Evolutionary conservation across 2,329 filamentous ascomycete species (phyloP).

Genomic region (Sclerotinia spermophila): DNA sequence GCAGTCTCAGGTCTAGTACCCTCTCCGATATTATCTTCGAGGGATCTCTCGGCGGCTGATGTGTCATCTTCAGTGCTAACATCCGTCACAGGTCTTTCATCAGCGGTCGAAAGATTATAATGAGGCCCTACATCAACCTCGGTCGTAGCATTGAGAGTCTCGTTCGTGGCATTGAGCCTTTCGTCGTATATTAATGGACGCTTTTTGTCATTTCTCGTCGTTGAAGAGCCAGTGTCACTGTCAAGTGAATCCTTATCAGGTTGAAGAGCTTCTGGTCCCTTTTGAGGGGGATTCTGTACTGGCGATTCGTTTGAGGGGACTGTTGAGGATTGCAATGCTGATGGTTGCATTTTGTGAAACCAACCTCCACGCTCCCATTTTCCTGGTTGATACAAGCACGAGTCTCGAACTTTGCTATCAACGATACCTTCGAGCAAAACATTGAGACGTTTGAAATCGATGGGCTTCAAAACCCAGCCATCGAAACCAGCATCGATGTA

Average conservation of each 20-base stretch:
- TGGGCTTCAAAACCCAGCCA: slow-evolving; percentile 86
- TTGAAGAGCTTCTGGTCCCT: slow-evolving; percentile 1
- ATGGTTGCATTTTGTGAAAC: slow-evolving; percentile 49
- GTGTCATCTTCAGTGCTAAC: not conserved
- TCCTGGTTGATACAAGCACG: slow-evolving; percentile 66
- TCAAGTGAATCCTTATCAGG: not conserved
- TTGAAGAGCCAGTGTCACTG: not conserved
- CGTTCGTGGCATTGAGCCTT: not conserved
- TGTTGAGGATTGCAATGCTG: slow-evolving; percentile 12
- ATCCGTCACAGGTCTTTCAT: slow-evolving; percentile 2
- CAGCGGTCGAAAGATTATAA: not conserved
- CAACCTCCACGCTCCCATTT: slow-evolving; percentile 85
- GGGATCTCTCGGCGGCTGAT: not conserved
- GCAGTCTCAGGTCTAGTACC: not conserved
- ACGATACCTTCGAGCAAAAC: slow-evolving; percentile 67
- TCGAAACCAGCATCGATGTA: slow-evolving; percentile 82
- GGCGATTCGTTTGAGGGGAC: slow-evolving; percentile 8
- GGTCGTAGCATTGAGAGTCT: not conserved
- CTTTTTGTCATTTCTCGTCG: not conserved
- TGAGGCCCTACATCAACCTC: not conserved
- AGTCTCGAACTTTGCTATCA: slow-evolving; percentile 53
- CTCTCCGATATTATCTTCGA: not conserved
- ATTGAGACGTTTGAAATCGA: slow-evolving; percentile 73
- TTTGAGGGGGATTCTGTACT: slow-evolving; percentile 4
- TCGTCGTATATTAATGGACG: slow-evolving; percentile 7